phyloP scores from a whole-genome alignment of 1,284 basidiomycete species.

The Ceraceosorus guamensis region DNA sequence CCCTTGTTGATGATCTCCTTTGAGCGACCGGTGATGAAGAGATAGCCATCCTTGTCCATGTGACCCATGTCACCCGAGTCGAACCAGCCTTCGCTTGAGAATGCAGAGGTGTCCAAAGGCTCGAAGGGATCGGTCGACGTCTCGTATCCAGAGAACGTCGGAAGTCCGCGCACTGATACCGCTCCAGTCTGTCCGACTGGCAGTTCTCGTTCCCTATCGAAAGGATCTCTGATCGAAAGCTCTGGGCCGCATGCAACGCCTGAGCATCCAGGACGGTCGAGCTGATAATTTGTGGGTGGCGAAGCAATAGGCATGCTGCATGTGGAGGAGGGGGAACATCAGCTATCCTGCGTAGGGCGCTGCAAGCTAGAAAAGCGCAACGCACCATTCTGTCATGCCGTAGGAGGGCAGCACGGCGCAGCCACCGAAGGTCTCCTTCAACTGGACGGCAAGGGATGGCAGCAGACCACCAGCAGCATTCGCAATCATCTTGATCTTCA shows the following conservation, averaged over 20 bases:
- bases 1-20: constrained; percentile 50
- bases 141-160: constrained; percentile 47
- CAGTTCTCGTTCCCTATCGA: constrained; percentile 42
- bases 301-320: constrained; percentile 45
- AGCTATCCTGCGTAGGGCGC: too few relatives aligned
- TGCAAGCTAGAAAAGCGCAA: not conserved
- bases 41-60: constrained; percentile 47
- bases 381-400: constrained; percentile 45
- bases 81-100: constrained; percentile 47
- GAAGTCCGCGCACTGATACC: constrained; percentile 44
- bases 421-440: constrained; percentile 43
- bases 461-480: constrained; percentile 48
- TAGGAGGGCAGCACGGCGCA: constrained; percentile 47
- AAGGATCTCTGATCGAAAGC: constrained; percentile 45
- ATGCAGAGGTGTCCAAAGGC: constrained; percentile 43
- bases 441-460: constrained; percentile 44
- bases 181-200: constrained; percentile 44
- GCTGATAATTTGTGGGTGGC: constrained; percentile 45
- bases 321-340: too few relatives aligned
- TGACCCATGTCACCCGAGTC: constrained; percentile 49
- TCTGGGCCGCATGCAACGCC: constrained; percentile 47
- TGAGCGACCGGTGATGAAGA: constrained; percentile 47
- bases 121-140: constrained; percentile 31
- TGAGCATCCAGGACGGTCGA: constrained; percentile 46
- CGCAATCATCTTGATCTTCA: constrained; percentile 46